Evolutionary conservation across 148 eudicot species (phyloP).

Genomic region (Drosera capensis): DNA sequence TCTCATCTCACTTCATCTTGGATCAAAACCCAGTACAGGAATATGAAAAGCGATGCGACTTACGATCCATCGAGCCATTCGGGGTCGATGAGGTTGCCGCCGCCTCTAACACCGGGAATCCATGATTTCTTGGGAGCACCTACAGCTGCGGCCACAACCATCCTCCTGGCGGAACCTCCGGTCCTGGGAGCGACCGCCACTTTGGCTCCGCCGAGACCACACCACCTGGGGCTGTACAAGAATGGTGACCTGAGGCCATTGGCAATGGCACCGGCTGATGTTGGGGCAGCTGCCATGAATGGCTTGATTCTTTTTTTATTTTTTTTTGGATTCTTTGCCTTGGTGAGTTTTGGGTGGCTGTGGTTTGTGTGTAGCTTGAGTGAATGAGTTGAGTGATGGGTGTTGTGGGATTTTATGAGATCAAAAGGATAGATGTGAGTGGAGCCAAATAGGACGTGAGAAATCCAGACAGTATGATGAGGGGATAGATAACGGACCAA

Average conservation of each 20-base stretch:
- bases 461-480: slow-evolving; percentile 23
- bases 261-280: slow-evolving; percentile 49
- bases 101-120: slow-evolving; percentile 74
- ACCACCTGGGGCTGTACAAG: slow-evolving; percentile 48
- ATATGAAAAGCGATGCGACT: slow-evolving; percentile 9
- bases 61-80: slow-evolving; percentile 99
- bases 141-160: slow-evolving; percentile 42
- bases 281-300: slow-evolving; percentile 35
- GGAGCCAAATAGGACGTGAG: slow-evolving; percentile 70
- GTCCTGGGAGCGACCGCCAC: slow-evolving; percentile 1
- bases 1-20: not conserved
- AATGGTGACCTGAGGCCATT: slow-evolving; percentile 71
- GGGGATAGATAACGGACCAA: not conserved
- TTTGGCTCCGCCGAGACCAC: slow-evolving; percentile 13
- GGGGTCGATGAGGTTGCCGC: slow-evolving; percentile 79
- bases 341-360: not conserved
- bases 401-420: slow-evolving; percentile 17
- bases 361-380: not conserved
- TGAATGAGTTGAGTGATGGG: slow-evolving; percentile 6
- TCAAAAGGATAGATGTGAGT: slow-evolving; percentile 22
- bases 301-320: not conserved
- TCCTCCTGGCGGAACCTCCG: slow-evolving; percentile 30
- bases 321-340: not conserved
- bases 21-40: not conserved
- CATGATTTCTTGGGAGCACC: slow-evolving; percentile 76